These are phyloP conservation scores for Amorphotheca resinae DNA, from an alignment of 495 filamentous ascomycete genomes.

Conservation along the genomic window DNA sequence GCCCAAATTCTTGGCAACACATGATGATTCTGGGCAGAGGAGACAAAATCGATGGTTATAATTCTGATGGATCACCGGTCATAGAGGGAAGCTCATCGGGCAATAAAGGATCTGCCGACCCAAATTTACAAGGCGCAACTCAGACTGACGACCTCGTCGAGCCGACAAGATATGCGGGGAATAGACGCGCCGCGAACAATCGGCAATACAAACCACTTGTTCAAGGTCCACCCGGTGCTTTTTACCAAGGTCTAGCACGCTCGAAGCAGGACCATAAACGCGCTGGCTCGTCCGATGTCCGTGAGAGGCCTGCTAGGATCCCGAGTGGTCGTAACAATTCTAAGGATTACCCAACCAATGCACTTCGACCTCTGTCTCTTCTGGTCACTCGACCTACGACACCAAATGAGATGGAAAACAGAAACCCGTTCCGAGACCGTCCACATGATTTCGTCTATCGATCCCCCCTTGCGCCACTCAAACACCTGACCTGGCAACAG, in stretches of 20 bases:
- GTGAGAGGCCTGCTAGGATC: not conserved
- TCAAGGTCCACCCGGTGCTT: constrained; percentile 9
- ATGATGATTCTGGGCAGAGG: constrained; percentile 1
- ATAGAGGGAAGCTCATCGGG: not conserved
- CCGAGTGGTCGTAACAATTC: not conserved
- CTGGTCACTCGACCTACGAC: constrained; percentile 1
- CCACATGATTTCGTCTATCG: constrained; percentile 12
- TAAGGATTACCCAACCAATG: constrained; percentile 8
- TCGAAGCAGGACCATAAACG: not conserved
- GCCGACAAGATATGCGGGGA: not conserved
- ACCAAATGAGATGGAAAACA: not conserved
- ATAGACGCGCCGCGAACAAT: not conserved
- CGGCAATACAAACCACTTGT: constrained; percentile 1
- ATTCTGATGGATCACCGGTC: not conserved
- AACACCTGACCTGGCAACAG: constrained; percentile 7
- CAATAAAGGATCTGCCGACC: not conserved
- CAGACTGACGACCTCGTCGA: constrained; percentile 3
- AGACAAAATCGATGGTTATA: not conserved
- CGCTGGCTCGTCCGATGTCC: not conserved
- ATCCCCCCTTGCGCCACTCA: constrained; percentile 12
- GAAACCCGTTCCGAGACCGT: not conserved
- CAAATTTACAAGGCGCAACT: not conserved
- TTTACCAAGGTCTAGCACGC: constrained; percentile 9
- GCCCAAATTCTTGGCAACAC: constrained; percentile 10
- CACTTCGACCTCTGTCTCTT: constrained; percentile 15